Percentiles rank a stretch among this genome's conserved stretches.
phyloP scores from a whole-genome alignment of 768 basidiomycete genomes.

The Collybiopsis luxurians region DNA sequence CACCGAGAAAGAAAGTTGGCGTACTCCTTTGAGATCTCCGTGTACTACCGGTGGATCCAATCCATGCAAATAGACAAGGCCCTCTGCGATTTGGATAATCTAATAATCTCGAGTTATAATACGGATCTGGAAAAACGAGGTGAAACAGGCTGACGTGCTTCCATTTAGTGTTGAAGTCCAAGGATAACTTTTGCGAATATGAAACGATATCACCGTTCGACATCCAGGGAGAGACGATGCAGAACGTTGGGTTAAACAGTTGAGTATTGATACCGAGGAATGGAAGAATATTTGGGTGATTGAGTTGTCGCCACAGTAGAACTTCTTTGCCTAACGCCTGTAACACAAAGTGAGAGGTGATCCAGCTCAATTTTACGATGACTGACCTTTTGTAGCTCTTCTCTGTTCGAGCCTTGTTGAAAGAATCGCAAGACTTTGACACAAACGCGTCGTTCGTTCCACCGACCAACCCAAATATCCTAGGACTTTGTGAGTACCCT shows the following conservation, averaged over 20 bases:
- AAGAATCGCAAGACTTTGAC: slow-evolving; percentile 12
- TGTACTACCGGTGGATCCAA: slow-evolving; percentile 39
- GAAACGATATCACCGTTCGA: slow-evolving; percentile 22
- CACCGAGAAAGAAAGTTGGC: neutral
- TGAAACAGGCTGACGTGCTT: slow-evolving; percentile 6
- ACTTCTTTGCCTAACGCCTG: slow-evolving; percentile 18
- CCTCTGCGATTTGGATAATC: slow-evolving; percentile 30
- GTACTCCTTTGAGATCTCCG: slow-evolving; percentile 39
- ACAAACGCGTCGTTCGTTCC: neutral
- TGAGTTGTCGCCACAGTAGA: slow-evolving; percentile 28
- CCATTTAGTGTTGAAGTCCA: slow-evolving; percentile 15
- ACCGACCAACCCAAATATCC: slow-evolving; percentile 10
- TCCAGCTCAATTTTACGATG: no score
- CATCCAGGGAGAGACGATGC: slow-evolving; percentile 41
- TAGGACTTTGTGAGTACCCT: neutral
- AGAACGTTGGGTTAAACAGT: slow-evolving; percentile 12
- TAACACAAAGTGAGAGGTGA: neutral
- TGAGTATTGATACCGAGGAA: slow-evolving; percentile 25
- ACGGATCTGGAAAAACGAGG: slow-evolving; percentile 25
- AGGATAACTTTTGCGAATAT: slow-evolving; percentile 20
- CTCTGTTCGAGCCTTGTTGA: neutral
- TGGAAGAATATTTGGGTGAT: slow-evolving; percentile 28
- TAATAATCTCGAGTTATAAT: slow-evolving; percentile 3
- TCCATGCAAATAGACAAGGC: slow-evolving; percentile 35
- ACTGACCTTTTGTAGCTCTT: neutral